These are phyloP conservation scores for Plasmodium gaboni DNA, from an alignment of 169 alveolate species.

Conservation along the genomic window DNA sequence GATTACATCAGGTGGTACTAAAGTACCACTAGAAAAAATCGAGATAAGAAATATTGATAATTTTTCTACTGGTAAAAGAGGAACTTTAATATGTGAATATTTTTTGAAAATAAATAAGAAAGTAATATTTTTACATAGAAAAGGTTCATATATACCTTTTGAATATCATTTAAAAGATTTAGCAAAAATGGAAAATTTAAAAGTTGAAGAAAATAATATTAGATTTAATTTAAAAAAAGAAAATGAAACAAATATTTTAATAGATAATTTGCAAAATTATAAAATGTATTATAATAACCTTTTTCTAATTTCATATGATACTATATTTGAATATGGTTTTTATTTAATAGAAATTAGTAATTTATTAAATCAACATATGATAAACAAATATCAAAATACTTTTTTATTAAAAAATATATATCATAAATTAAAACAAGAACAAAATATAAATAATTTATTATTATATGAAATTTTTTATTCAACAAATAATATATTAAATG, in stretches of 20 bases:
- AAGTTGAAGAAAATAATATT: constrained; percentile 2
- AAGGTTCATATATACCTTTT: constrained; percentile 47
- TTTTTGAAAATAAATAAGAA: constrained; percentile 39
- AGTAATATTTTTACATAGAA: constrained; percentile 55
- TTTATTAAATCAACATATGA: constrained; percentile 8
- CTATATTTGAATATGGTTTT: constrained; percentile 79
- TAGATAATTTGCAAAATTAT: constrained; percentile 11
- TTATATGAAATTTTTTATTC: too few relatives aligned
- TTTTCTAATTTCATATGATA: constrained; percentile 77
- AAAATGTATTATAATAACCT: constrained; percentile 27
- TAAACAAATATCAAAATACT: background rate
- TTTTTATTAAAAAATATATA: too few relatives aligned
- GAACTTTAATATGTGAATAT: constrained; percentile 89
- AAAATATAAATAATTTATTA: too few relatives aligned
- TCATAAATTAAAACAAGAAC: too few relatives aligned
- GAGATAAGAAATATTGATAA: constrained; percentile 90
- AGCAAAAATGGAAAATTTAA: constrained; percentile 9
- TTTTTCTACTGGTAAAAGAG: constrained; percentile 92
- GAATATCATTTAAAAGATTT: constrained; percentile 27
- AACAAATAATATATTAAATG: too few relatives aligned
- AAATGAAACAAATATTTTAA: background rate
- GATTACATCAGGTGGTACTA: constrained; percentile 93
- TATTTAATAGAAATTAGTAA: constrained; percentile 65
- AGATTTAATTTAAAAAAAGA: constrained; percentile 6
- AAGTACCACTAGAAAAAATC: constrained; percentile 91